Percentiles rank a stretch among this genome's conserved stretches.
phyloP scores from a whole-genome alignment of 2,329 filamentous ascomycete genomes.

The Talaromyces sp. region DNA sequence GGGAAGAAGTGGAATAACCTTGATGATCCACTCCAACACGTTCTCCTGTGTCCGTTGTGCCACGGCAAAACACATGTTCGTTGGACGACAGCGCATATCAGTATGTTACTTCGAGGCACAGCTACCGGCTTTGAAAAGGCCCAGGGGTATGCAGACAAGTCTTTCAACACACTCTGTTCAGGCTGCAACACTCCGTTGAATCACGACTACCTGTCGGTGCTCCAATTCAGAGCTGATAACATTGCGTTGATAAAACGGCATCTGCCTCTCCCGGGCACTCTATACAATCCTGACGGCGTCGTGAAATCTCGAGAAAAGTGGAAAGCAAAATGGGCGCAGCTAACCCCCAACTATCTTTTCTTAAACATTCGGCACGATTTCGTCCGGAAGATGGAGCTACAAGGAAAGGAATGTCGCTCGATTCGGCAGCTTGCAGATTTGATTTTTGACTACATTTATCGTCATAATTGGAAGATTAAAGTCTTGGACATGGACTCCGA shows the following conservation, averaged over 20 bases:
- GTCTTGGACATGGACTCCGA: constrained; percentile 26
- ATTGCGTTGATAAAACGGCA: constrained; percentile 44
- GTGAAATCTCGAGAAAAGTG: not conserved
- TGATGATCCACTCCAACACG: not conserved
- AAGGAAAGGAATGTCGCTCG: constrained; percentile 5
- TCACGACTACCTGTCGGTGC: constrained; percentile 57
- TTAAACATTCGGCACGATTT: not conserved
- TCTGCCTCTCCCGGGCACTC: constrained; percentile 62
- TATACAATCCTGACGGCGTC: constrained; percentile 55
- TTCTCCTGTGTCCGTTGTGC: constrained; percentile 3
- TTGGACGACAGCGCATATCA: constrained; percentile 12
- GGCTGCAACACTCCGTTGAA: constrained; percentile 50
- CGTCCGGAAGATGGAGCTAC: not conserved
- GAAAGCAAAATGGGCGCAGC: constrained; percentile 8
- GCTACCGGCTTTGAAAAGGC: constrained; percentile 12
- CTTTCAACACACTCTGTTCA: constrained; percentile 51
- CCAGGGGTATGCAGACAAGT: constrained; percentile 33
- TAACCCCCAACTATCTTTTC: constrained; percentile 9
- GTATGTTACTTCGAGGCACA: not conserved
- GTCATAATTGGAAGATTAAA: constrained; percentile 4
- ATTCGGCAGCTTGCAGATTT: constrained; percentile 6
- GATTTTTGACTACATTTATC: not conserved
- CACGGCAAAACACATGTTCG: not conserved
- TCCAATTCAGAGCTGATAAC: constrained; percentile 58
- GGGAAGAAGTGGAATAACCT: constrained; percentile 11